Evolutionary conservation across 2,329 filamentous ascomycete species (phyloP).

Genomic region (Curvularia lunata): DNA sequence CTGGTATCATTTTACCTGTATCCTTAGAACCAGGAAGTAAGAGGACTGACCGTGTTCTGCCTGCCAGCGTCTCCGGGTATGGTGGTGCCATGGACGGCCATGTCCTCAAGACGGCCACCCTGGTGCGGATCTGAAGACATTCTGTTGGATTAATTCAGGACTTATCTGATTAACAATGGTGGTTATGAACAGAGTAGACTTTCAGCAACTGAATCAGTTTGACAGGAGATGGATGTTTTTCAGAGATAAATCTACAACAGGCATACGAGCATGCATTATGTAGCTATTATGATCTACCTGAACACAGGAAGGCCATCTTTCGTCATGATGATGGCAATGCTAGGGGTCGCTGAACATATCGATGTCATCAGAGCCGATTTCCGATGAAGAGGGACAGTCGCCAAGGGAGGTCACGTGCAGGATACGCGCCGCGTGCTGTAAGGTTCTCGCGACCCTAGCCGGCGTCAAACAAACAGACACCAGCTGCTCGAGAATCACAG

Average conservation of each 20-base stretch:
- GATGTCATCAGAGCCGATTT: constrained; percentile 2
- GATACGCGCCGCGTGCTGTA: constrained; percentile 10
- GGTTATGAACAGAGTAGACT: too few species aligned
- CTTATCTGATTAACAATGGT: not conserved
- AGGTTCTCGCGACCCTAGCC: constrained; percentile 5
- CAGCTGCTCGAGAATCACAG: not conserved
- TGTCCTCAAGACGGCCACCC: constrained; percentile 47
- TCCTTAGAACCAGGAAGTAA: too few species aligned
- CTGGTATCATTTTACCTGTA: too few species aligned
- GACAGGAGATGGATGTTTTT: too few species aligned
- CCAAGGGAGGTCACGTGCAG: constrained; percentile 16
- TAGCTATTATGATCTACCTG: not conserved
- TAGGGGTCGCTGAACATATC: constrained; percentile 7
- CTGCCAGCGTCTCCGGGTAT: constrained; percentile 51
- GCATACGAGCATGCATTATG: not conserved
- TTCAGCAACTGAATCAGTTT: too few species aligned
- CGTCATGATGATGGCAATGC: constrained; percentile 20
- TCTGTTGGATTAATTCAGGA: not conserved
- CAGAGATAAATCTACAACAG: not conserved
- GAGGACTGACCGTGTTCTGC: too few species aligned
- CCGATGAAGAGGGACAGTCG: constrained; percentile 1
- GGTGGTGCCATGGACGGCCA: constrained; percentile 35
- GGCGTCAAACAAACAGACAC: constrained; percentile 13
- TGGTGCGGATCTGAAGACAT: constrained; percentile 37
- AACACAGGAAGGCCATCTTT: constrained; percentile 3